These are phyloP conservation scores for carrot (Daucus carota) DNA, from an alignment of 129 eudicot genomes.

Conservation along the genomic window DNA sequence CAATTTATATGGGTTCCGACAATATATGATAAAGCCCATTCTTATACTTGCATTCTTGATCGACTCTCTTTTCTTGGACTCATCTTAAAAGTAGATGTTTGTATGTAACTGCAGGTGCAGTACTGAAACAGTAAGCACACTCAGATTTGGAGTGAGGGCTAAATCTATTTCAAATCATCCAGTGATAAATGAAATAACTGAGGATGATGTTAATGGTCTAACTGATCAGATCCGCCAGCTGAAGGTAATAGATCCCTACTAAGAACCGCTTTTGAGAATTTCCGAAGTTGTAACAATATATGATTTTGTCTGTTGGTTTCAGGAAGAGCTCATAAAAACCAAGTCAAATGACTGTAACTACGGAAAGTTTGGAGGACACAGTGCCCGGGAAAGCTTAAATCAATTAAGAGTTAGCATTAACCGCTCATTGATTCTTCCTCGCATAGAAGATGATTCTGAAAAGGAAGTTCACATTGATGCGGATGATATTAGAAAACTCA, in stretches of 20 bases:
- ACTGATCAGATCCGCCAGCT: constrained; percentile 85
- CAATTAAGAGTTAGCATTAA: constrained; percentile 78
- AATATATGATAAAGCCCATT: neutral
- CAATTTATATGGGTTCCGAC: neutral
- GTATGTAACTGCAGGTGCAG: constrained; percentile 35
- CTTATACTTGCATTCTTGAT: neutral
- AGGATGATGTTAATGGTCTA: constrained; percentile 88
- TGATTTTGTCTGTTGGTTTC: constrained; percentile 15
- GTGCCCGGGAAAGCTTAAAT: constrained; percentile 88
- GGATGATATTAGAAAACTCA: constrained; percentile 59
- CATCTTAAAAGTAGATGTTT: neutral
- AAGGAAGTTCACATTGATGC: constrained; percentile 55
- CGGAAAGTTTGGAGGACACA: constrained; percentile 37
- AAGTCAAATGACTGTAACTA: constrained; percentile 43
- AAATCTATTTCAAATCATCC: constrained; percentile 69
- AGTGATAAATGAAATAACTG: constrained; percentile 83
- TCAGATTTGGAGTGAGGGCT: constrained; percentile 74
- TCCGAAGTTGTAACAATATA: neutral
- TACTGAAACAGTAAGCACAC: constrained; percentile 85
- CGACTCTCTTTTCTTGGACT: neutral
- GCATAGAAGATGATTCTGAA: constrained; percentile 39
- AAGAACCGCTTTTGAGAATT: neutral
- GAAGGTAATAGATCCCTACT: constrained; percentile 44
- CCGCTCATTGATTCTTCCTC: constrained; percentile 72
- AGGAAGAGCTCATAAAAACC: constrained; percentile 93